Base-by-base conservation (phyloP, 2,329 filamentous ascomycete genomes). In the Ambrosiella xylebori region DNA sequence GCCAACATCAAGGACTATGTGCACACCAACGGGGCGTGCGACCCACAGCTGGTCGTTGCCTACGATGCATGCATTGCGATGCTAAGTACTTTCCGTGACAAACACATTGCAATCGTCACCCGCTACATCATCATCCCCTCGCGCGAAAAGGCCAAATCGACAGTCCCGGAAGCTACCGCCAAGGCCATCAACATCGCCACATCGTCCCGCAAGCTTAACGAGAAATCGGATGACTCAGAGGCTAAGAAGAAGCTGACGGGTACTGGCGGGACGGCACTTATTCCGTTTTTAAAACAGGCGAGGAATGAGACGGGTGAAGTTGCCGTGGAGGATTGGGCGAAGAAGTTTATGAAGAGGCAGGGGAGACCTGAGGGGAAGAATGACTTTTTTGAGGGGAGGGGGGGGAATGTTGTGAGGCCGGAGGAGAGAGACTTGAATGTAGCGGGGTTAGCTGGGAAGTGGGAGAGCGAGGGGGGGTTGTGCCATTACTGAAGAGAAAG, bases 201-300 rank as follows among this genome's bases (percentile, higher is more conserved):
- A 2, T 76, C 79, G 1, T 78, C 77, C 1, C 70, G 71, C 13
- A 72, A 74, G 63, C 68, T 71, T 15, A 65, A 65, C 61, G 12
- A 49, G 47, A 49, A 36, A 13, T 9, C 54, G 11, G 54, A 51
- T 17, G 45, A 55, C 11, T 40, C n/a, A 3, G 57, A 59, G 12
- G 51, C 57, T 36, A 63, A 56, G 19, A 56, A 59, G 37, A 59
- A 59, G 60, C 77, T 95, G 36, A 87, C 86, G 50, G 93, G 93
- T 1, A 98, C 93, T 0, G 93, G 93, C 12, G 93, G 93, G 13
- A 97, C 93, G 0, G 87, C 90, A 0, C 74, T 98, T 59, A 96
- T 98, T 58, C 88, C 91, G 0, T 98, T 98, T 71, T 74, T 98
- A 61, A 96, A 97, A 71, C 93, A 98, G 71, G 93, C 93, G 3